These are phyloP conservation scores for Taxillus chinensis DNA, from an alignment of 164 flowering plant genomes.

Conservation along the genomic window DNA sequence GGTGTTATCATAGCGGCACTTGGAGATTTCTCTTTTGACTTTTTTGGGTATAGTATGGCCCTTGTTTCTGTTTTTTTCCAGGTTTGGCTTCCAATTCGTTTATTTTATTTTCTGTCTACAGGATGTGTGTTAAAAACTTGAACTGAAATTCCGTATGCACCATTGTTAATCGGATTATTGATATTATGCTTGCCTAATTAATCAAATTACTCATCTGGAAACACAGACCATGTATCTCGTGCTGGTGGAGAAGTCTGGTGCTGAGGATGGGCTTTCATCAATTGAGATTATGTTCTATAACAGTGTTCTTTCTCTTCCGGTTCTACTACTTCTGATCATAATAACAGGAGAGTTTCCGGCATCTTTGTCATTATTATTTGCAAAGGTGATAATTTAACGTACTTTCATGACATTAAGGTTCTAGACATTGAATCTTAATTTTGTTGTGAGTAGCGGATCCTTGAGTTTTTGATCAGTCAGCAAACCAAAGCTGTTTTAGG, in stretches of 20 bases:
- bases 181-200: constrained; percentile 3
- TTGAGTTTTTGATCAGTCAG: too few relatives aligned
- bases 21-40: constrained; percentile 95
- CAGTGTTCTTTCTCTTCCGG: constrained; percentile 73
- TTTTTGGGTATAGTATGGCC: constrained; percentile 91
- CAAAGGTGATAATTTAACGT: constrained; percentile 48
- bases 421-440: too few relatives aligned
- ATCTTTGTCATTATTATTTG: constrained; percentile 57
- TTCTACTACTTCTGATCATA: constrained; percentile 62
- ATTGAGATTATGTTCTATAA: constrained; percentile 93
- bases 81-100: constrained; percentile 28
- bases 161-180: background rate
- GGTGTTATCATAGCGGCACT: constrained; percentile 89
- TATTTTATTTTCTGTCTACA: background rate
- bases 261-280: constrained; percentile 96
- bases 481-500: too few relatives aligned
- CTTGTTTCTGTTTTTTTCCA: constrained; percentile 92
- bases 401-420: background rate
- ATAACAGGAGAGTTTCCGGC: constrained; percentile 85
- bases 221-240: constrained; percentile 96
- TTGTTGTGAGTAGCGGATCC: too few relatives aligned
- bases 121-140: background rate
- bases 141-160: background rate
- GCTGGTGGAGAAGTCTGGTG: constrained; percentile 93
- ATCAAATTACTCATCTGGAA: constrained; percentile 8